Evolutionary conservation across 257 asterid genomes (phyloP).

Genomic region (Ligustrum vulgare): DNA sequence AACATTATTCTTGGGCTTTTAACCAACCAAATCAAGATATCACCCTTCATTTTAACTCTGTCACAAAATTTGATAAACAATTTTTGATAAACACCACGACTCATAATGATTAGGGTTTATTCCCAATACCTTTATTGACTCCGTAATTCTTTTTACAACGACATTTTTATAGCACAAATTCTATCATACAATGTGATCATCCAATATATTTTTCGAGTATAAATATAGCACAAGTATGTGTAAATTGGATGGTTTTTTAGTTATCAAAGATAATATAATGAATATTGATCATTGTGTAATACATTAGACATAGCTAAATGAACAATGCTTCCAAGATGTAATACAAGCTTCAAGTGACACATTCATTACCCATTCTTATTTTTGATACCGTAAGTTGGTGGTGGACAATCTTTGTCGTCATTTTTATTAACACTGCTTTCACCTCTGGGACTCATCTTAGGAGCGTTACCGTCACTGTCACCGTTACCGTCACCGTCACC

Average conservation of each 20-base stretch:
- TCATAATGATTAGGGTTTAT: not conserved
- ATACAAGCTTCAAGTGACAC: not conserved
- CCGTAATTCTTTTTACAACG: not conserved
- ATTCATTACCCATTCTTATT: not conserved
- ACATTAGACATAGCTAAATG: not conserved
- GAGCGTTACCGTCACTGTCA: slow-evolving; percentile 19
- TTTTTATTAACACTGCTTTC: slow-evolving; percentile 27
- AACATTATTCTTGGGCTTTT: not conserved
- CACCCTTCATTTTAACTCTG: not conserved
- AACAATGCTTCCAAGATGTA: not conserved
- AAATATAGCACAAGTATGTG: not conserved
- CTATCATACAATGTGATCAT: not conserved
- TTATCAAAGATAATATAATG: not conserved
- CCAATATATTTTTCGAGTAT: not conserved
- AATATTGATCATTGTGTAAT: not conserved
- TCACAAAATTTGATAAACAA: too few relatives aligned
- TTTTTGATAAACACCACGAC: too few relatives aligned
- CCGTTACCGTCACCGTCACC: slow-evolving; percentile 39
- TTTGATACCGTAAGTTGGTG: not conserved
- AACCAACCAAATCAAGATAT: not conserved
- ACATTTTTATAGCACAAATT: not conserved
- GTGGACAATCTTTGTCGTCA: slow-evolving; percentile 3
- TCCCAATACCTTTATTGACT: not conserved
- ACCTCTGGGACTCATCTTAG: slow-evolving; percentile 23
- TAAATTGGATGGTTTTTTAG: not conserved